Conservation (phyloP, 2,329 filamentous ascomycete genomes). For the Aspergillus sergii region DNA sequence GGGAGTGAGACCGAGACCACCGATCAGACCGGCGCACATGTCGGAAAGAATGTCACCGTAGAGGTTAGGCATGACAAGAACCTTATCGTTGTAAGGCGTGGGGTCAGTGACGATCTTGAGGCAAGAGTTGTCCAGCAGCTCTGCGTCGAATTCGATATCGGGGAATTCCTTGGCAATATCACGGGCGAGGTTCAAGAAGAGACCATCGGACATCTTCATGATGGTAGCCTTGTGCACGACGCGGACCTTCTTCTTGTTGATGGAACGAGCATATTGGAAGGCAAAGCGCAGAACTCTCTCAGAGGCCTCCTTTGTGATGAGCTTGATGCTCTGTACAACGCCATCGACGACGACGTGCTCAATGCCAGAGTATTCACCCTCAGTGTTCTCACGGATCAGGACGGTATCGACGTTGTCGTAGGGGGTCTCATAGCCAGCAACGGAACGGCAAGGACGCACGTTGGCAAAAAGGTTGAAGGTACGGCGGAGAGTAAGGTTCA, state of each 20-base stretch:
- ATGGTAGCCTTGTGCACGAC: constrained; percentile 99
- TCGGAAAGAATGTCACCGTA: constrained; percentile 99
- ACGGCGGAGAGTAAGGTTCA: constrained; percentile 96
- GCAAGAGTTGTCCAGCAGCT: constrained; percentile 99
- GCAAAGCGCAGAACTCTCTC: constrained; percentile 96
- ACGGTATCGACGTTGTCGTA: constrained; percentile 97
- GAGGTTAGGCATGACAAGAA: constrained; percentile 95
- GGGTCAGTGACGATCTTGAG: constrained; percentile 98
- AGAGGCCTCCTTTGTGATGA: constrained; percentile 92
- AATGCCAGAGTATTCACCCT: constrained; percentile 99
- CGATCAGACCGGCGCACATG: constrained; percentile 98
- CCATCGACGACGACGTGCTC: constrained; percentile 98
- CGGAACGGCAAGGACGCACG: constrained; percentile 94
- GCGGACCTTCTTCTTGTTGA: constrained; percentile 94
- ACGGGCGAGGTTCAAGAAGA: constrained; percentile 86
- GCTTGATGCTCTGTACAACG: constrained; percentile 99
- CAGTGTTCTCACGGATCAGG: constrained; percentile 98
- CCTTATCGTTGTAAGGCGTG: constrained; percentile 97
- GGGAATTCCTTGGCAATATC: constrained; percentile 95
- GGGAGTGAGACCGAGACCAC: constrained; percentile 93
- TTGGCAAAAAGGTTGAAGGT: constrained; percentile 99
- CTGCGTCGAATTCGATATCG: constrained; percentile 91
- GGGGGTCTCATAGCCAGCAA: constrained; percentile 96
- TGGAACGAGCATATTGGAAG: constrained; percentile 94
- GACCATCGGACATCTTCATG: constrained; percentile 99